Base-by-base conservation (phyloP, 2,329 filamentous ascomycete genomes). In the Penicillium vulpinum region DNA sequence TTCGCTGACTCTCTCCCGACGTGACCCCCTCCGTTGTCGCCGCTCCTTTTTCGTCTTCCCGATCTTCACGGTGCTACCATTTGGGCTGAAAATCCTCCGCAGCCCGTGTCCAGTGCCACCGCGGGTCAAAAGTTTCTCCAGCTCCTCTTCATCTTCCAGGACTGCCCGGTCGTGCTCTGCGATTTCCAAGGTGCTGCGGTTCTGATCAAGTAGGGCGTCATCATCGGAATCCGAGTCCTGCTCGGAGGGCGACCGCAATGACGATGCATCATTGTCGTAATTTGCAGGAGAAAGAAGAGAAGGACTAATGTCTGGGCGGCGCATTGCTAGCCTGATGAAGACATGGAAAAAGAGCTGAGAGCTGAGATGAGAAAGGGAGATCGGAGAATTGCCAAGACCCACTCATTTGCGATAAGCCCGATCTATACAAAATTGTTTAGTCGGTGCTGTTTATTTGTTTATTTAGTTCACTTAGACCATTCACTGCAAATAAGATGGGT, bases 201-300 rank as follows among this genome's bases (percentile, higher is more conserved):
- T 86, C 9, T 83, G 83, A 57, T 82, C 78, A 60, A 89, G 77
- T 51, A 90, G 80, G 67, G 89, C 80, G 71, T 91, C 88, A 72
- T 91, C 88, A 63, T 91, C 88, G 74, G 86, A 89, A 70, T 91
- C 88, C 56, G 85, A 88, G 69, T 91, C 88, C 71, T 90, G 88
- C 67, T 89, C 88, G 43, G 76, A 78, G 3, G 75, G 69, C 66
- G 82, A 86, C 66, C 86, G 83, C 40, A 90, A 75, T 7, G 87
- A 89, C 13, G 83, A 77, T 51, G 85, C 86, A 72, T 91, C 88
- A 66, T 87, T 86, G 63, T 90, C 87, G 77, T 88, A 88, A 46
- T 79, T 81, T 59, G 78, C 73, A 39, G 87, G 86, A 13, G 86
- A 88, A 45, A 90, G 83, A 46, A 89, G 80, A 44, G 81, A 82